These are phyloP conservation scores for Bruguiera gymnorhiza DNA, from an alignment of 345 rosid genomes.

Conservation along the genomic window DNA sequence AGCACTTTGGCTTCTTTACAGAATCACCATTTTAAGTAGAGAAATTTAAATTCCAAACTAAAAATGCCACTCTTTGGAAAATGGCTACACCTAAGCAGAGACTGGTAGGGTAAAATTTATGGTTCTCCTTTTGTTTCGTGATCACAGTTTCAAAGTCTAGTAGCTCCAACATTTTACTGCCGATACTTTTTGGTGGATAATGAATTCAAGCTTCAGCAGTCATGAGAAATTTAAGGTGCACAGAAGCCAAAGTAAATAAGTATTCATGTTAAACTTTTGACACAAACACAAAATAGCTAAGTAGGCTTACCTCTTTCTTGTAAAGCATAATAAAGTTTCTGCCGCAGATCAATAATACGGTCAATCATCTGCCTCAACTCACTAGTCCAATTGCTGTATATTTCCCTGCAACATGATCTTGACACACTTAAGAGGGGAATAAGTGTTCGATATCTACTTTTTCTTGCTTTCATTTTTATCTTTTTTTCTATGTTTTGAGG, in stretches of 20 bases:
- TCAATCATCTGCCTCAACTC: constrained; percentile 46
- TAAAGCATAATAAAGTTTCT: constrained; percentile 36
- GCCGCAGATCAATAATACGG: constrained; percentile 40
- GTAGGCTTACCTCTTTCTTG: constrained; percentile 35
- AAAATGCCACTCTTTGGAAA: no score
- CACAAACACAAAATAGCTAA: background rate
- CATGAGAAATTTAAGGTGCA: background rate
- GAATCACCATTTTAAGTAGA: no score
- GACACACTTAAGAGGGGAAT: background rate
- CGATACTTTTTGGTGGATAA: background rate
- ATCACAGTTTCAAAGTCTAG: background rate
- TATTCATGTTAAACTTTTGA: constrained; percentile 41
- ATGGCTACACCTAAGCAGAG: no score
- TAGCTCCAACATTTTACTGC: background rate
- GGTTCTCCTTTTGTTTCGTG: background rate
- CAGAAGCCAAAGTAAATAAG: background rate
- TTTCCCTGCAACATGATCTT: constrained; percentile 24
- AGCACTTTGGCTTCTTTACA: no score
- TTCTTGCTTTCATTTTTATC: no score
- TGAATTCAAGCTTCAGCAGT: background rate
- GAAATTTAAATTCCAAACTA: no score
- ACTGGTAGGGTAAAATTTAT: background rate
- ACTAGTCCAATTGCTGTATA: constrained; percentile 40
- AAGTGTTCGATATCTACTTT: no score
- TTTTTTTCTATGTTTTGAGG: no score